Percentiles rank a stretch among this genome's conserved stretches.
Evolutionary conservation across 805 yeast species (phyloP).

Genomic region (Spathaspora sp.): DNA sequence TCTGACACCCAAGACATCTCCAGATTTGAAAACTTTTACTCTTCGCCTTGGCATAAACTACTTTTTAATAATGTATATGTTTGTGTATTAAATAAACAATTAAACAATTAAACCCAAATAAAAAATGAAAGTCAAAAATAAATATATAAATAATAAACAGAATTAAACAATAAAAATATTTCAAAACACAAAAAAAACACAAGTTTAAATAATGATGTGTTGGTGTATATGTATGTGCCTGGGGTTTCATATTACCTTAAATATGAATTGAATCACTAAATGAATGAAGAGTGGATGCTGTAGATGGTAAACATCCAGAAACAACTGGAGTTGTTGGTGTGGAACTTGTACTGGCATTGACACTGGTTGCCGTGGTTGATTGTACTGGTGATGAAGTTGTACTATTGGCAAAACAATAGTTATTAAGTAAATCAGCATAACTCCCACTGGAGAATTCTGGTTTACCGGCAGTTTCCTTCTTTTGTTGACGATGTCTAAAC

Average conservation of each 20-base stretch:
- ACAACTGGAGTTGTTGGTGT: slow-evolving; percentile 3
- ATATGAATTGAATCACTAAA: slow-evolving; percentile 30
- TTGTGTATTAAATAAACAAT: neutral
- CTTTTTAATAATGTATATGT: neutral
- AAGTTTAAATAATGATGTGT: neutral
- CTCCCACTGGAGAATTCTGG: slow-evolving; percentile 5
- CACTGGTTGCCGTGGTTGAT: neutral
- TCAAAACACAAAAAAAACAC: too few species aligned
- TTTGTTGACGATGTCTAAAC: slow-evolving; percentile 5
- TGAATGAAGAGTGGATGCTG: slow-evolving; percentile 32
- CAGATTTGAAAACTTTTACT: too few species aligned
- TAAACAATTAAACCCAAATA: slow-evolving; percentile 1
- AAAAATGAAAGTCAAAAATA: slow-evolving; percentile 1
- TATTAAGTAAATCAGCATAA: slow-evolving; percentile 32
- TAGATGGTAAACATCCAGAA: slow-evolving; percentile 14
- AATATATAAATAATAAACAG: neutral
- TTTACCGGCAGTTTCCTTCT: neutral
- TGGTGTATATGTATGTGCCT: neutral
- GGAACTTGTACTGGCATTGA: neutral
- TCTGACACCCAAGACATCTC: too few species aligned
- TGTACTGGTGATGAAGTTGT: neutral
- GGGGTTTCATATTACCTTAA: slow-evolving; percentile 8
- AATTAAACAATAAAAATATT: slow-evolving; percentile 1
- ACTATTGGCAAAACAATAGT: slow-evolving; percentile 34
- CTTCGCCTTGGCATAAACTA: neutral